Percentiles rank a stretch among this genome's conserved stretches.
These are phyloP conservation scores for Sungouiozyma intestinalis DNA, from an alignment of 805 yeast genomes.

Conservation along the genomic window DNA sequence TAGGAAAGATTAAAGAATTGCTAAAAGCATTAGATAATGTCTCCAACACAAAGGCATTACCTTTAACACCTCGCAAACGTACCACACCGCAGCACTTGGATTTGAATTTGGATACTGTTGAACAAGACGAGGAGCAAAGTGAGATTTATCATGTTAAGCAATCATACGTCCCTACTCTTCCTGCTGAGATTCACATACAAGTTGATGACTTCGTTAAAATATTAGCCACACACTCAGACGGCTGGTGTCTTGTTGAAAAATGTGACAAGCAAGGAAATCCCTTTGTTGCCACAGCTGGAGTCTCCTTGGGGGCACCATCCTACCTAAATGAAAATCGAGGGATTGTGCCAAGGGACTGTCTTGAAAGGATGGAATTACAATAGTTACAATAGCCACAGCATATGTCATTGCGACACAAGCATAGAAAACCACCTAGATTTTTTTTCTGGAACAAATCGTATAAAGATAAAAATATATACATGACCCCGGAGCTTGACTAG, in stretches of 20 bases:
- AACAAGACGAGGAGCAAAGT: no score
- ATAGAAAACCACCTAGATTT: no score
- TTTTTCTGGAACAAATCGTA: no score
- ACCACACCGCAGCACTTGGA: background rate
- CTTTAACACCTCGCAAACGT: constrained; percentile 1
- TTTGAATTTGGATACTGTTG: no score
- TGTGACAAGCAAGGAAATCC: constrained; percentile 18
- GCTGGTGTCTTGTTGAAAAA: constrained; percentile 36
- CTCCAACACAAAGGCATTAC: constrained; percentile 1
- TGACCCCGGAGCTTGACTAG: background rate
- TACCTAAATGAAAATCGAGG: constrained; percentile 33
- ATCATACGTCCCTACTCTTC: constrained; percentile 24
- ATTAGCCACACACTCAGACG: constrained; percentile 34
- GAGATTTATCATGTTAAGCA: constrained; percentile 14
- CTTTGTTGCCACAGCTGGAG: background rate
- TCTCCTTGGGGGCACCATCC: constrained; percentile 4
- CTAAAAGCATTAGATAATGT: background rate
- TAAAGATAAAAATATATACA: background rate
- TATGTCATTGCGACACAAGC: no score
- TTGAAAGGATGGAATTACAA: constrained; percentile 8
- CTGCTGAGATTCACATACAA: constrained; percentile 29
- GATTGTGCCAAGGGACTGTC: constrained; percentile 32
- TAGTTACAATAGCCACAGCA: no score
- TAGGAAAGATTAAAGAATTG: background rate
- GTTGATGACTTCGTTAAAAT: constrained; percentile 28